These are phyloP conservation scores for Marasmius tenuissimus DNA, from an alignment of 1,284 basidiomycete genomes.

Conservation along the genomic window DNA sequence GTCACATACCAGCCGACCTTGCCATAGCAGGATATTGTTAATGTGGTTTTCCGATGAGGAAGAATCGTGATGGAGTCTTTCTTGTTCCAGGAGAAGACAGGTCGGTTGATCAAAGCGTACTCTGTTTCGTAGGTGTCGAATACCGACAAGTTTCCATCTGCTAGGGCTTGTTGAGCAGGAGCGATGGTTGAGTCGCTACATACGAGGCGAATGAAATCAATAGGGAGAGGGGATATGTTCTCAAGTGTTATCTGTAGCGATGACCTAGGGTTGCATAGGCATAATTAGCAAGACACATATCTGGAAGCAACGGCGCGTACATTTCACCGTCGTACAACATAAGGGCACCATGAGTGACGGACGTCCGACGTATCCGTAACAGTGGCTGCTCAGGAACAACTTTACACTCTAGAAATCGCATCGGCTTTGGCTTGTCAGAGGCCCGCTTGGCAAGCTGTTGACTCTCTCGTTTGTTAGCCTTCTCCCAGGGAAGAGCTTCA, in stretches of 20 bases:
- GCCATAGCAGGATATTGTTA: slow-evolving; percentile 79
- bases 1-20: slow-evolving; percentile 84
- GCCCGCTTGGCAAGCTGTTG: slow-evolving; percentile 32
- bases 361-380: slow-evolving; percentile 82
- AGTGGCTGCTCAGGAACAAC: slow-evolving; percentile 88
- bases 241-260: slow-evolving; percentile 83
- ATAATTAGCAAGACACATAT: slow-evolving; percentile 8
- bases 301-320: slow-evolving; percentile 35
- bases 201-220: slow-evolving; percentile 83
- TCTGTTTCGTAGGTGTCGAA: slow-evolving; percentile 92
- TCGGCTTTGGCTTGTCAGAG: slow-evolving; percentile 31
- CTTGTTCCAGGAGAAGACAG: slow-evolving; percentile 80
- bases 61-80: slow-evolving; percentile 56
- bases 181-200: slow-evolving; percentile 89
- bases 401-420: slow-evolving; percentile 67
- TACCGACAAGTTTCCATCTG: slow-evolving; percentile 78
- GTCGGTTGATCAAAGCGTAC: slow-evolving; percentile 74
- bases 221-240: slow-evolving; percentile 79
- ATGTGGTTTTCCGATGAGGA: slow-evolving; percentile 69
- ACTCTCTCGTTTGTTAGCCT: slow-evolving; percentile 36
- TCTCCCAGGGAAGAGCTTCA: slow-evolving; percentile 62
- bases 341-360: slow-evolving; percentile 85
- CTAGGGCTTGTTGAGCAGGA: slow-evolving; percentile 72
- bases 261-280: slow-evolving; percentile 49
- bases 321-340: slow-evolving; percentile 94